Evolutionary conservation across 2,329 filamentous ascomycete species (phyloP).

Genomic region (Chrysoporthe cubensis): DNA sequence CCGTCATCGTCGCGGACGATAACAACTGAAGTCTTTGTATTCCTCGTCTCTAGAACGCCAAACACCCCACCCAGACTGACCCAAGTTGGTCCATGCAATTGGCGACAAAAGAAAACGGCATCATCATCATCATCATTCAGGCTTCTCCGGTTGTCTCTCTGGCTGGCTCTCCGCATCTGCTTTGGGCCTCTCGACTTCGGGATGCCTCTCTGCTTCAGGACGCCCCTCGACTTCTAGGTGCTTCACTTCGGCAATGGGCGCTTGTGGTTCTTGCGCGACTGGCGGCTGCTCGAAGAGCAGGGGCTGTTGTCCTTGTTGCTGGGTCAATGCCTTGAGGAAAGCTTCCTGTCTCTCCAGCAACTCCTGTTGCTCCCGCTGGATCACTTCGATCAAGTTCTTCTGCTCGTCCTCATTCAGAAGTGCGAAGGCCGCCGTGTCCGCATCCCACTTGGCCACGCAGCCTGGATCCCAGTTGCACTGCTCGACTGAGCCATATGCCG

Average conservation of each 20-base stretch:
- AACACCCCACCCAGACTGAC: background rate
- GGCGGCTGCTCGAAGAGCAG: conserved; percentile 5
- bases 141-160: background rate
- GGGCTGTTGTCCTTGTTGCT: conserved; percentile 21
- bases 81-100: conserved; percentile 2
- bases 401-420: conserved; percentile 63
- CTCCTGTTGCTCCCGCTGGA: conserved; percentile 37
- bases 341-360: conserved; percentile 30
- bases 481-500: conserved; percentile 71
- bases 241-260: background rate
- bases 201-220: background rate
- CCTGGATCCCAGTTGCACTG: conserved; percentile 70
- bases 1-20: background rate
- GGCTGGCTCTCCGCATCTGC: background rate
- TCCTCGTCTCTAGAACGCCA: conserved; percentile 10
- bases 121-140: background rate
- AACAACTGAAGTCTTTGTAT: background rate
- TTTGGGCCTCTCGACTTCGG: background rate
- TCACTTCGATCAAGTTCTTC: conserved; percentile 48
- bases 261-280: background rate
- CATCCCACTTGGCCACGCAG: conserved; percentile 69
- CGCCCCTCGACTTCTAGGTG: background rate
- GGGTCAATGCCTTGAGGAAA: conserved; percentile 19
- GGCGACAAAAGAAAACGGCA: background rate
- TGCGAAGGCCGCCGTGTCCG: conserved; percentile 64